These are phyloP conservation scores for Pyrus betulifolia DNA, from an alignment of 306 rosid genomes.

Conservation along the genomic window DNA sequence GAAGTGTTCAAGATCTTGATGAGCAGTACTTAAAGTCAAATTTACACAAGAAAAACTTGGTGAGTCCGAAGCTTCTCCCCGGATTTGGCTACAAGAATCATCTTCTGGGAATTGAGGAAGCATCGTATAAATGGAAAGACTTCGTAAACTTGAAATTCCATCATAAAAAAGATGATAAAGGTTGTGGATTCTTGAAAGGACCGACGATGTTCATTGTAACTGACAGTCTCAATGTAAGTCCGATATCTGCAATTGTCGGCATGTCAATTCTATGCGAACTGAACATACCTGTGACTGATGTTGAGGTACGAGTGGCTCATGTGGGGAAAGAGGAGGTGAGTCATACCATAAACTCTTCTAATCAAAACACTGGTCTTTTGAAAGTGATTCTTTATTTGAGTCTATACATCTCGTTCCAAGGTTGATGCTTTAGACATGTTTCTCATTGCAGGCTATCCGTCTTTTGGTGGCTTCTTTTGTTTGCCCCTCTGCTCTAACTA, in stretches of 20 bases:
- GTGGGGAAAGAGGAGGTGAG: background rate
- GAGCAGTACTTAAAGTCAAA: background rate
- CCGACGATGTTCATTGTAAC: background rate
- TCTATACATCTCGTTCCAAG: too few species aligned
- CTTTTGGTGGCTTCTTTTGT: background rate
- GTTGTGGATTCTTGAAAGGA: too few species aligned
- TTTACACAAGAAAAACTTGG: background rate
- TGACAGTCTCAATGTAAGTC: background rate
- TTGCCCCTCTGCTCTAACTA: background rate
- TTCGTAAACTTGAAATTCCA: too few species aligned
- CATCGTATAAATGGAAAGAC: background rate
- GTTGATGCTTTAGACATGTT: background rate
- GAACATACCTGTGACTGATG: slow-evolving; percentile 3
- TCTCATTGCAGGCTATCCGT: background rate
- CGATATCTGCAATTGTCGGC: background rate
- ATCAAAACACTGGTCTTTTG: too few species aligned
- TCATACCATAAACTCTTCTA: background rate
- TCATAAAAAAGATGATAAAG: too few species aligned
- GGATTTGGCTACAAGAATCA: background rate
- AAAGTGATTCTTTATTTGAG: too few species aligned
- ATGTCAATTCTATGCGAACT: slow-evolving; percentile 3
- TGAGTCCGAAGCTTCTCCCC: background rate
- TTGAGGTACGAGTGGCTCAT: background rate
- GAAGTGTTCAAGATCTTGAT: background rate
- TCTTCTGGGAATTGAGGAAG: background rate